Conservation (phyloP, 768 basidiomycete genomes). For the Cyathus striatus region DNA sequence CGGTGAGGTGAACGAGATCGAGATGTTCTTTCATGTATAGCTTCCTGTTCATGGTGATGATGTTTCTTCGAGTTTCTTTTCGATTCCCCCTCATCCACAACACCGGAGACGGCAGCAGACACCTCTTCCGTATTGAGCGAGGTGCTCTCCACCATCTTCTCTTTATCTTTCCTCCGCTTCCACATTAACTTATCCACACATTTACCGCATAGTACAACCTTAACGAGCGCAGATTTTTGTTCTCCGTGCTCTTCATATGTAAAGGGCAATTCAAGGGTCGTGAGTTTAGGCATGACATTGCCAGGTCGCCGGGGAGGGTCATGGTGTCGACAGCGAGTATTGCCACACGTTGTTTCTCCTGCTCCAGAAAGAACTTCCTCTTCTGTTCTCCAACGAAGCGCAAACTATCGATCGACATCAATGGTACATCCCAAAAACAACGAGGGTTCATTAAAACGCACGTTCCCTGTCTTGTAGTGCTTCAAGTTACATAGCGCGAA, state of each 20-base stretch:
- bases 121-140: neutral
- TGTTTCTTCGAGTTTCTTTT: constrained; percentile 2
- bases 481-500: constrained; percentile 91
- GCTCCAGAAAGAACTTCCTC: constrained; percentile 80
- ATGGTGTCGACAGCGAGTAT: constrained; percentile 78
- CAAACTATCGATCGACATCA: constrained; percentile 45
- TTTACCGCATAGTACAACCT: constrained; percentile 77
- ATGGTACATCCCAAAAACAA: constrained; percentile 2
- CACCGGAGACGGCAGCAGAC: constrained; percentile 2
- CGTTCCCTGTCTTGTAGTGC: constrained; percentile 91
- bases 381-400: constrained; percentile 92
- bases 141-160: constrained; percentile 7
- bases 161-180: constrained; percentile 70
- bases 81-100: neutral
- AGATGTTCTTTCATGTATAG: constrained; percentile 11
- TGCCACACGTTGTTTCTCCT: constrained; percentile 86
- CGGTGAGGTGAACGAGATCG: constrained; percentile 34
- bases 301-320: constrained; percentile 15
- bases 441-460: constrained; percentile 32
- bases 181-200: constrained; percentile 86
- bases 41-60: constrained; percentile 5
- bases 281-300: constrained; percentile 31
- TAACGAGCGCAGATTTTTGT: constrained; percentile 79
- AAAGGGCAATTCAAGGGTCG: constrained; percentile 88
- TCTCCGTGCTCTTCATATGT: constrained; percentile 78